Percentiles rank a stretch among this genome's conserved stretches.
Conservation (phyloP, 2,329 filamentous ascomycete species). For the Ascochyta viciae-villosae region DNA sequence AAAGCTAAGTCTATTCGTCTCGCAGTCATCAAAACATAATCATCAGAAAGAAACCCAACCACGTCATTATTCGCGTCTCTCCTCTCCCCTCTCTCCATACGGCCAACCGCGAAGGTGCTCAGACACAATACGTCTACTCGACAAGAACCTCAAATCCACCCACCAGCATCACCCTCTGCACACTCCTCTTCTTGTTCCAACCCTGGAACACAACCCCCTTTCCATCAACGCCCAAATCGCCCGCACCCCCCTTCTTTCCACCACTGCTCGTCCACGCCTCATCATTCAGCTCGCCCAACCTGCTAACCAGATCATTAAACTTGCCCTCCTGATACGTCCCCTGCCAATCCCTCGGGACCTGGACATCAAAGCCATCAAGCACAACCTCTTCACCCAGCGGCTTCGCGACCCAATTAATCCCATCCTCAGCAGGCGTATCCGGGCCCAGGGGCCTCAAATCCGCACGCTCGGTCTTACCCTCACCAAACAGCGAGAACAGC, state of each 20-base stretch:
- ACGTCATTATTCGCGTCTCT: too few relatives aligned
- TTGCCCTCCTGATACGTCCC: slow-evolving; percentile 28
- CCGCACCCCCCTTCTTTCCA: slow-evolving; percentile 17
- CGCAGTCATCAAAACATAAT: neutral
- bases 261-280: slow-evolving; percentile 28
- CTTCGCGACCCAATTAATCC: slow-evolving; percentile 20
- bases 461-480: slow-evolving; percentile 33
- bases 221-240: slow-evolving; percentile 32
- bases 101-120: neutral
- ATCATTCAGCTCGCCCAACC: slow-evolving; percentile 27
- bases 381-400: slow-evolving; percentile 39
- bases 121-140: neutral
- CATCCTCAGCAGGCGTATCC: slow-evolving; percentile 21
- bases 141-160: slow-evolving; percentile 12
- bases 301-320: slow-evolving; percentile 26
- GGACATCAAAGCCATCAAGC: slow-evolving; percentile 40
- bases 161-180: slow-evolving; percentile 8
- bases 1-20: slow-evolving; percentile 7
- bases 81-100: neutral
- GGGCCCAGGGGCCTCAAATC: slow-evolving; percentile 36
- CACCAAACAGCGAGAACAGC: slow-evolving; percentile 37
- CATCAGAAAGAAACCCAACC: neutral
- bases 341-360: slow-evolving; percentile 34
- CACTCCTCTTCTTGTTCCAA: slow-evolving; percentile 16
- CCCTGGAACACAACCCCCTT: slow-evolving; percentile 30